Evolutionary conservation across 148 eudicot species (phyloP), one percentile per base, ranked within the genome.

Genomic region (Pharnaceum exiguum): DNA sequence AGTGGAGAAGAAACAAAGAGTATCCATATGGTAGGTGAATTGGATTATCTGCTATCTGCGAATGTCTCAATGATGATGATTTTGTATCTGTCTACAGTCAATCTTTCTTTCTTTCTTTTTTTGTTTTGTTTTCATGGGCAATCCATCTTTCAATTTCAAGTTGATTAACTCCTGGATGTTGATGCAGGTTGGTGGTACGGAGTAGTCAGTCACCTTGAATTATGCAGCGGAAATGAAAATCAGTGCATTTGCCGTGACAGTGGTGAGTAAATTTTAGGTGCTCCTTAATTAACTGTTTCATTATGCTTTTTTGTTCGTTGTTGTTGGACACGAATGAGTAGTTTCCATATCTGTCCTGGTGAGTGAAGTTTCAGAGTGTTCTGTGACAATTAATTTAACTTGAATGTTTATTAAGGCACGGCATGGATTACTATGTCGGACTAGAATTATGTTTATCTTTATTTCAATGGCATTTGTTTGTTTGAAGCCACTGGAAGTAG

Each of bases 181-280:
- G 19, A 50, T 58, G 62, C 79, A 91, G 97, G 97, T 29, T 91
- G 97, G 97, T 91, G 97, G 97, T 91, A 87, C 60, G 97, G 97
- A 62, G 82, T 85, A 62, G 85, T 91, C 57, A 87, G 88, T 45
- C 97, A 91, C 80, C 57, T 81, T 51, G 94, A 79, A 52, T 78
- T 84, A 16, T 87, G 96, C 61, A 58, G 48, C 30, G 67, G 75
- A 44, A 68, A 62, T 64, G 63, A 67, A 68, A 58, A 54, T 58
- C 60, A 68, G 62, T 87, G 96, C 71, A 76, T 49, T 5, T 91
- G 97, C 60, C 78, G 76, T 58, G 64, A 48, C 24, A 85, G 55
- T 57, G 96, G 97, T 91, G 51, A 74, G 85, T 35, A 38, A 7
- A 22, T 60, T 11, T 48, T 38, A 10, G n/a, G n/a, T 8, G 16